Percentiles rank a stretch among this genome's conserved stretches.
These are phyloP conservation scores for Pyrus pyrifolia DNA, from an alignment of 306 rosid genomes.

Conservation along the genomic window DNA sequence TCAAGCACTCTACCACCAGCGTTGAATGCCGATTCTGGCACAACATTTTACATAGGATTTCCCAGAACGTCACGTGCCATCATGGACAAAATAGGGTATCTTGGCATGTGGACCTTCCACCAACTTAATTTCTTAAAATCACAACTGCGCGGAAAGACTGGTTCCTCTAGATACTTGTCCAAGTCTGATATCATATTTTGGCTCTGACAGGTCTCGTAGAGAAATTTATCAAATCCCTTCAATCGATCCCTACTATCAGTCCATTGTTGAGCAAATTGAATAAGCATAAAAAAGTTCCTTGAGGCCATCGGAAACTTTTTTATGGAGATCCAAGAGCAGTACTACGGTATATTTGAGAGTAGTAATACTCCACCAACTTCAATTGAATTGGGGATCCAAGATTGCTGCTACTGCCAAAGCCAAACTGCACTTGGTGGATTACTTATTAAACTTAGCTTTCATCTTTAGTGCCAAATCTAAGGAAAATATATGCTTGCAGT, in stretches of 20 bases:
- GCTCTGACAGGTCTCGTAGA: slow-evolving; percentile 51
- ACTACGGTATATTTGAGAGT: too few relatives aligned
- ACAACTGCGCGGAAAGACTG: slow-evolving; percentile 74
- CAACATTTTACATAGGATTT: slow-evolving; percentile 95
- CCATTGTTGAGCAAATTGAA: slow-evolving; percentile 25
- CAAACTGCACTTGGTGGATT: slow-evolving; percentile 84
- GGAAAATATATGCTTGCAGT: too few relatives aligned
- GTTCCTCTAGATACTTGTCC: slow-evolving; percentile 90
- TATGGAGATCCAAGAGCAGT: too few relatives aligned
- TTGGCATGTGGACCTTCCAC: slow-evolving; percentile 96
- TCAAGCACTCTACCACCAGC: background rate
- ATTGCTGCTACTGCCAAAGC: slow-evolving; percentile 81
- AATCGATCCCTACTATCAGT: slow-evolving; percentile 68
- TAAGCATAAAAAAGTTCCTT: too few relatives aligned
- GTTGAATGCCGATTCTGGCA: slow-evolving; percentile 62
- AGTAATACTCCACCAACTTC: slow-evolving; percentile 46
- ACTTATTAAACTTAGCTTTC: slow-evolving; percentile 75
- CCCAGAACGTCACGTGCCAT: slow-evolving; percentile 94
- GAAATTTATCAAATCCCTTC: slow-evolving; percentile 88
- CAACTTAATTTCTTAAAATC: slow-evolving; percentile 81
- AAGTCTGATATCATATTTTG: slow-evolving; percentile 44
- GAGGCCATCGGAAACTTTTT: too few relatives aligned
- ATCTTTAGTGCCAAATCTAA: slow-evolving; percentile 29
- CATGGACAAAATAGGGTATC: slow-evolving; percentile 94
- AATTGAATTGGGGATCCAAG: slow-evolving; percentile 88